Conservation (phyloP, 768 basidiomycete genomes). For the Thelephora aurantiotincta region DNA sequence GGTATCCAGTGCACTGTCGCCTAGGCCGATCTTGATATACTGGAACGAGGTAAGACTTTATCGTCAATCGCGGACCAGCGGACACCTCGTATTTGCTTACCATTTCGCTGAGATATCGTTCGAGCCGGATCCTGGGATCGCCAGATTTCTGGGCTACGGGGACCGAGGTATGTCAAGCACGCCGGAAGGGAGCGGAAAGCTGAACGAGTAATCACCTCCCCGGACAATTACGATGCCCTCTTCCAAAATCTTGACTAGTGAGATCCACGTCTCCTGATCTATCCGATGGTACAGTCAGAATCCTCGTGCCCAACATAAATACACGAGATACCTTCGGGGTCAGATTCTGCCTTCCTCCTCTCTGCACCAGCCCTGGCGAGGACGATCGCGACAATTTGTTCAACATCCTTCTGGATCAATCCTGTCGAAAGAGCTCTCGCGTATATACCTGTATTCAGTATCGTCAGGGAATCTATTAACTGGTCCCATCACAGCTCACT, state of each 20-base stretch:
- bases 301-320: not conserved
- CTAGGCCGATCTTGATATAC: slow-evolving; percentile 32
- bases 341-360: slow-evolving; percentile 36
- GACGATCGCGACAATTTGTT: slow-evolving; percentile 48
- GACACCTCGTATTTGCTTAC: slow-evolving; percentile 30
- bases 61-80: not conserved
- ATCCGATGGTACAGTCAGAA: slow-evolving; percentile 1
- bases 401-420: slow-evolving; percentile 41
- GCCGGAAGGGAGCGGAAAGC: not conserved
- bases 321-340: slow-evolving; percentile 22
- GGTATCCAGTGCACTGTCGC: slow-evolving; percentile 41
- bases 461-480: not conserved
- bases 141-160: slow-evolving; percentile 44
- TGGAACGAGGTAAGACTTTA: slow-evolving; percentile 11
- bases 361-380: slow-evolving; percentile 55
- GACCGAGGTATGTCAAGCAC: not conserved
- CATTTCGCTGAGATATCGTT: slow-evolving; percentile 66
- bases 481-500: not conserved
- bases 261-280: slow-evolving; percentile 37
- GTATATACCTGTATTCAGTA: slow-evolving; percentile 33
- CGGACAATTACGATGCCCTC: slow-evolving; percentile 49
- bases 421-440: slow-evolving; percentile 39
- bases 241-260: slow-evolving; percentile 42
- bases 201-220: slow-evolving; percentile 26
- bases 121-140: slow-evolving; percentile 66